Evolutionary conservation across 1,284 basidiomycete genomes (phyloP).

Genomic region (Sparassis latifolia): DNA sequence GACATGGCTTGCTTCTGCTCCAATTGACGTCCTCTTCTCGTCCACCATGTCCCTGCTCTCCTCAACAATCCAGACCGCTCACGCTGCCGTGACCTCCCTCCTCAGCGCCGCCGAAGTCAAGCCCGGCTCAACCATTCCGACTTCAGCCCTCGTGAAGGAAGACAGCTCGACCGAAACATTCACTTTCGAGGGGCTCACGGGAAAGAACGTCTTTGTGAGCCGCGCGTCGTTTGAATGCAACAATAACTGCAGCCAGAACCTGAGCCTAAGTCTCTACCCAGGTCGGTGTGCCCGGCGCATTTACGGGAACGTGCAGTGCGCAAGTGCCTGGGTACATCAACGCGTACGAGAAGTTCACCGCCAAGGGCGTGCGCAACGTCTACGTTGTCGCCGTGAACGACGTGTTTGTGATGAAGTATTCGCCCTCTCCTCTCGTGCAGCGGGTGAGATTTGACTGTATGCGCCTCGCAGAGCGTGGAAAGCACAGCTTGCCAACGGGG

Average conservation of each 20-base stretch:
- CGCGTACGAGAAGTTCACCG: slow-evolving; percentile 54
- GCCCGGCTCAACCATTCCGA: slow-evolving; percentile 31
- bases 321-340: slow-evolving; percentile 66
- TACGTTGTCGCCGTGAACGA: slow-evolving; percentile 72
- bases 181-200: slow-evolving; percentile 43
- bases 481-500: slow-evolving; percentile 48
- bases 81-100: slow-evolving; percentile 44
- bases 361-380: slow-evolving; percentile 63
- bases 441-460: not conserved
- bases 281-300: slow-evolving; percentile 59
- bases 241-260: too few relatives aligned
- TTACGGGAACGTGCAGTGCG: slow-evolving; percentile 44
- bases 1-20: slow-evolving; percentile 44
- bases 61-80: slow-evolving; percentile 33
- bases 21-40: slow-evolving; percentile 26
- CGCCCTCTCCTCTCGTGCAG: slow-evolving; percentile 1
- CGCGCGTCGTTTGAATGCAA: not conserved
- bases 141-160: slow-evolving; percentile 49
- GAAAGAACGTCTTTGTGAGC: slow-evolving; percentile 68
- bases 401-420: slow-evolving; percentile 56
- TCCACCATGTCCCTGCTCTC: too few relatives aligned
- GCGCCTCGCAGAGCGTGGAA: slow-evolving; percentile 59
- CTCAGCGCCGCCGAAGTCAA: slow-evolving; percentile 43
- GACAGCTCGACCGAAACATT: slow-evolving; percentile 42
- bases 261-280: slow-evolving; percentile 12